Evolutionary conservation across 1,284 basidiomycete species (phyloP).

Genomic region (Trametes polyzona): DNA sequence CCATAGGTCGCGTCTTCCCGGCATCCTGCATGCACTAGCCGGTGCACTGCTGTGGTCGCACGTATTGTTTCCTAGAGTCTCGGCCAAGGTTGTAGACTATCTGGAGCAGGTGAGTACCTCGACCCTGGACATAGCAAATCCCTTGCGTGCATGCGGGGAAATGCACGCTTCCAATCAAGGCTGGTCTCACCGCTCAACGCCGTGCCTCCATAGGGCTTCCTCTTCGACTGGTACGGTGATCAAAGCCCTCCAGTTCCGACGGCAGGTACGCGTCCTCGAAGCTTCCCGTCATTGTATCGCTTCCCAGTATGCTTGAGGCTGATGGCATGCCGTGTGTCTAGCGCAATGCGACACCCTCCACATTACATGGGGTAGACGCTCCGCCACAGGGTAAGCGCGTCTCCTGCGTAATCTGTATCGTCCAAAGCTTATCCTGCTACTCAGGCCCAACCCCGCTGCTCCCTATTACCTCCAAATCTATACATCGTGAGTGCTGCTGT

Average conservation of each 20-base stretch:
- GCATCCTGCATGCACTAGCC: neutral
- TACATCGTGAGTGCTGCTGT: constrained; percentile 50
- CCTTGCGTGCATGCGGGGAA: neutral
- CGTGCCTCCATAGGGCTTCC: constrained; percentile 49
- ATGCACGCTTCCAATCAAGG: neutral
- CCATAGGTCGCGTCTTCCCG: neutral
- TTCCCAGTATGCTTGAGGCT: constrained; percentile 1
- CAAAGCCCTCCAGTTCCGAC: constrained; percentile 51
- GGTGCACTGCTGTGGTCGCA: constrained; percentile 3
- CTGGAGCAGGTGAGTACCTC: constrained; percentile 16
- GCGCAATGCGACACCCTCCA: constrained; percentile 61
- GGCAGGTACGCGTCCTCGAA: constrained; percentile 41
- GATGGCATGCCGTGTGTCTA: constrained; percentile 22
- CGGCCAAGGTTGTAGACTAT: constrained; percentile 6
- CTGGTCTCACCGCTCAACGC: neutral
- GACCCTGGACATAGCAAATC: neutral
- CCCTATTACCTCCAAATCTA: constrained; percentile 67
- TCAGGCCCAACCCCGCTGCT: constrained; percentile 55
- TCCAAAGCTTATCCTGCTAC: no score
- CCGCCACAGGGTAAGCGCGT: constrained; percentile 49
- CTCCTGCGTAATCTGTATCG: no score
- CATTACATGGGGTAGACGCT: constrained; percentile 50
- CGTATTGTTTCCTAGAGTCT: neutral
- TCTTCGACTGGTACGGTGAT: constrained; percentile 51
- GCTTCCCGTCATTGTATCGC: neutral